Conservation (phyloP, 106 monocot species). For the Allium sativum region DNA sequence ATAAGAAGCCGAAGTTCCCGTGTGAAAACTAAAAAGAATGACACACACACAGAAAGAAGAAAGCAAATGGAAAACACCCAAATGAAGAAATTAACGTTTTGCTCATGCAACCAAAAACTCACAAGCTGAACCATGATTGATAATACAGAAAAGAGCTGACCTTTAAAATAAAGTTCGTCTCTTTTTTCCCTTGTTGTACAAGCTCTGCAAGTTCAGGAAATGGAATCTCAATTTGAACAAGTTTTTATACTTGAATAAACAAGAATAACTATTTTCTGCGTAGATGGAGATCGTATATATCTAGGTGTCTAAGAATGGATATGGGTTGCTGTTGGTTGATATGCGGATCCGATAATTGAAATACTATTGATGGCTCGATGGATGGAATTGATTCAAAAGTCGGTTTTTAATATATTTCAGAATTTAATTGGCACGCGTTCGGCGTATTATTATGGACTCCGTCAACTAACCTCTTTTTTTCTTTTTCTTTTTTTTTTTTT, state of each 20-base stretch:
- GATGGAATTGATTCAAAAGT: too few species aligned
- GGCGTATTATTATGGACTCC: too few species aligned
- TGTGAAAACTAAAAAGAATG: neutral
- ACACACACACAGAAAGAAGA: neutral
- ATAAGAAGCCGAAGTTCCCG: neutral
- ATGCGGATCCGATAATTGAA: neutral
- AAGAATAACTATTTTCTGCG: neutral
- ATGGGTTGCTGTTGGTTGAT: neutral
- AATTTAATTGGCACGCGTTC: too few species aligned
- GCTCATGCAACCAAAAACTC: neutral
- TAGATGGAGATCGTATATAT: neutral
- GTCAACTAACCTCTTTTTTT: too few species aligned
- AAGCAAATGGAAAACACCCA: neutral
- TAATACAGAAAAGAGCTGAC: neutral
- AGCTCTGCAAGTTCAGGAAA: neutral
- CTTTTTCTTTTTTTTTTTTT: too few species aligned
- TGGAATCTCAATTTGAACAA: neutral
- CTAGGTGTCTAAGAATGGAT: neutral
- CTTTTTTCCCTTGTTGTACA: neutral
- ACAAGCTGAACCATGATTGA: neutral
- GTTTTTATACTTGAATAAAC: neutral
- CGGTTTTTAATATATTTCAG: too few species aligned
- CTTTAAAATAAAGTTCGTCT: neutral
- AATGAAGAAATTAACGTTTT: neutral
- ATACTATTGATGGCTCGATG: too few species aligned